phyloP scores from a whole-genome alignment of 2,329 filamentous ascomycete genomes.

The Samsoniella hepiali region DNA sequence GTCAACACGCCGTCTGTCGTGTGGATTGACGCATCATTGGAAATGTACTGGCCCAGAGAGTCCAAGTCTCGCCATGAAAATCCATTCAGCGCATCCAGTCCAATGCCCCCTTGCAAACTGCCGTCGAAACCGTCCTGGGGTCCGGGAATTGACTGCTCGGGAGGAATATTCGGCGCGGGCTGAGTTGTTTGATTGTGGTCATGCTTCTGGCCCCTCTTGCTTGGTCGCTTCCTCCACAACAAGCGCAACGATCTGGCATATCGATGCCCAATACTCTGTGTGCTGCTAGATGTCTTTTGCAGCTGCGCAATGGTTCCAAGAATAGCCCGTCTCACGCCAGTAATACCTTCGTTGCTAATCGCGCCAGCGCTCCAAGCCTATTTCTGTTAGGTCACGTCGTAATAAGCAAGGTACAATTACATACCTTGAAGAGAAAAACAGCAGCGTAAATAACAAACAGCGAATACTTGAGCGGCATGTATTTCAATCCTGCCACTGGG shows the following conservation, averaged over 20 bases:
- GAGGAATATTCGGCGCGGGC: conserved; percentile 27
- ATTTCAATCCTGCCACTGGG: conserved; percentile 55
- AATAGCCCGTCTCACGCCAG: conserved; percentile 55
- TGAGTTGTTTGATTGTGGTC: conserved; percentile 21
- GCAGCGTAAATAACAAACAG: conserved; percentile 61
- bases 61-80: conserved; percentile 62
- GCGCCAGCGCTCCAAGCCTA: conserved; percentile 57
- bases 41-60: conserved; percentile 54
- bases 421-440: conserved; percentile 62
- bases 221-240: conserved; percentile 48
- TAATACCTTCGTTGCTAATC: conserved; percentile 51
- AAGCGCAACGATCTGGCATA: conserved; percentile 60
- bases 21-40: conserved; percentile 25
- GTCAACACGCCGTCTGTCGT: conserved; percentile 28
- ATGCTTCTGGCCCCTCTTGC: conserved; percentile 20
- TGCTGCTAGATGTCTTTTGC: conserved; percentile 54
- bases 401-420: neutral
- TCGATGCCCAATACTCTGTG: conserved; percentile 58
- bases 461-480: conserved; percentile 63
- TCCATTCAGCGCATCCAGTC: conserved; percentile 47
- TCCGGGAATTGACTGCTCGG: conserved; percentile 23
- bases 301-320: conserved; percentile 57
- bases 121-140: conserved; percentile 18
- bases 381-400: neutral
- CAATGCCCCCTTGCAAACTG: conserved; percentile 30